Conservation (phyloP, 108 stramenopile genomes). For the Cyclotella cryptica region DNA sequence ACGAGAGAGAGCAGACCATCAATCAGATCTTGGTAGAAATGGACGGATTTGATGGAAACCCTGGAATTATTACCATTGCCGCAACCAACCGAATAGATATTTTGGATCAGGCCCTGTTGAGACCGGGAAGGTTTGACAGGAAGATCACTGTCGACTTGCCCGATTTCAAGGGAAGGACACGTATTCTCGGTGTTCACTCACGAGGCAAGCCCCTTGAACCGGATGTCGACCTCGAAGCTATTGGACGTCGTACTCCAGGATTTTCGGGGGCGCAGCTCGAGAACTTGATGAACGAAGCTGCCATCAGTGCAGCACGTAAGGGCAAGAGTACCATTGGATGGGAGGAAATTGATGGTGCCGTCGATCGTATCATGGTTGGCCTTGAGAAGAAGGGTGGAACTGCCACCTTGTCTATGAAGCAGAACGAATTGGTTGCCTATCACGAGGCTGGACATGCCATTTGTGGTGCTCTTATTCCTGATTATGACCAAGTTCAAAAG, state of each 20-base stretch:
- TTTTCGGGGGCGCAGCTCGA: constrained; percentile 96
- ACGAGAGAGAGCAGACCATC: constrained; percentile 97
- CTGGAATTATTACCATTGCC: constrained; percentile 96
- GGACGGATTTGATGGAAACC: constrained; percentile 97
- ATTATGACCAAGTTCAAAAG: constrained; percentile 98
- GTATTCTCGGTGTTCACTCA: constrained; percentile 93
- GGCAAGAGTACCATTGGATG: constrained; percentile 86
- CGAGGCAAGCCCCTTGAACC: constrained; percentile 92
- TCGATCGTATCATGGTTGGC: constrained; percentile 98
- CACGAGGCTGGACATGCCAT: constrained; percentile 98
- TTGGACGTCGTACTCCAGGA: constrained; percentile 95
- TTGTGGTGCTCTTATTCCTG: constrained; percentile 88
- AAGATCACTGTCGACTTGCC: constrained; percentile 97
- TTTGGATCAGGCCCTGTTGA: constrained; percentile 96
- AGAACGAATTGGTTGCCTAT: constrained; percentile 92
- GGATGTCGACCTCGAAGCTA: constrained; percentile 93
- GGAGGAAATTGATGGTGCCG: constrained; percentile 95
- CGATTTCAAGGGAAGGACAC: constrained; percentile 92
- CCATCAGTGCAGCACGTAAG: constrained; percentile 89
- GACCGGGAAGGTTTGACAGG: constrained; percentile 98
- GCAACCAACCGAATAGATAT: constrained; percentile 98
- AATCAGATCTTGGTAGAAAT: constrained; percentile 99
- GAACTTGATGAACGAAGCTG: constrained; percentile 98
- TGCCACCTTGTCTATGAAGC: constrained; percentile 64
- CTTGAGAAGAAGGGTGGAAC: constrained; percentile 95